Evolutionary conservation across 495 filamentous ascomycete species (phyloP).

Genomic region (Neurospora pannonica): DNA sequence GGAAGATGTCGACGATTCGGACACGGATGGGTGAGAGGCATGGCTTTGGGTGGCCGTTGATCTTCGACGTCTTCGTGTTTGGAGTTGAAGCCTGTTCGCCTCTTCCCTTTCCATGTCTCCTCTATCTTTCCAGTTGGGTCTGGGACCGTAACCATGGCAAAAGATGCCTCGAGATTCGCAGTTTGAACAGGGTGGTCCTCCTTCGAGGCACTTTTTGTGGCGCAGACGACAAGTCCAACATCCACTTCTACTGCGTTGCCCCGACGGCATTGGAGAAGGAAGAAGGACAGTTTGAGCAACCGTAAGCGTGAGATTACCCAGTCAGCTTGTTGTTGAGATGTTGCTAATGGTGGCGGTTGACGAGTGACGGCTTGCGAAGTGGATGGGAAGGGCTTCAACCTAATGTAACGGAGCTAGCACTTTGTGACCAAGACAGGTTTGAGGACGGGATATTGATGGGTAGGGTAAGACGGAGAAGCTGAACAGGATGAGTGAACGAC

Average conservation of each 20-base stretch:
- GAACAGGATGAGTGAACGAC: neutral
- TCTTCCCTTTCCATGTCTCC: slow-evolving; percentile 20
- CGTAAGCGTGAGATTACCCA: neutral
- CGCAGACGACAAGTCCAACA: slow-evolving; percentile 36
- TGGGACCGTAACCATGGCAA: slow-evolving; percentile 25
- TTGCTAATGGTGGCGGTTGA: neutral
- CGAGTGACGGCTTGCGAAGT: neutral
- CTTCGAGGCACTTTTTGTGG: slow-evolving; percentile 34
- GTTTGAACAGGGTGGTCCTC: slow-evolving; percentile 19
- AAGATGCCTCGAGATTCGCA: slow-evolving; percentile 23
- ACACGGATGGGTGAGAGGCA: neutral
- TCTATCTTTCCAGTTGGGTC: slow-evolving; percentile 27
- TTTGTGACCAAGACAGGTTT: neutral
- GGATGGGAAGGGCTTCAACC: neutral
- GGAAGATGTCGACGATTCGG: neutral
- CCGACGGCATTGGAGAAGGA: neutral
- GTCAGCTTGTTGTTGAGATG: neutral
- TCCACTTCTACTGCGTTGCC: slow-evolving; percentile 12
- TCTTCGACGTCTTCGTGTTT: slow-evolving; percentile 1
- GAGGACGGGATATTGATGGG: neutral
- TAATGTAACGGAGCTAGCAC: neutral
- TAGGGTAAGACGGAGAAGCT: neutral
- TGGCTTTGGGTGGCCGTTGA: slow-evolving; percentile 1
- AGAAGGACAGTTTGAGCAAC: neutral
- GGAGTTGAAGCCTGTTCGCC: slow-evolving; percentile 1